Evolutionary conservation across 805 yeast species (phyloP).

Genomic region (Yamadazyma laniorum): DNA sequence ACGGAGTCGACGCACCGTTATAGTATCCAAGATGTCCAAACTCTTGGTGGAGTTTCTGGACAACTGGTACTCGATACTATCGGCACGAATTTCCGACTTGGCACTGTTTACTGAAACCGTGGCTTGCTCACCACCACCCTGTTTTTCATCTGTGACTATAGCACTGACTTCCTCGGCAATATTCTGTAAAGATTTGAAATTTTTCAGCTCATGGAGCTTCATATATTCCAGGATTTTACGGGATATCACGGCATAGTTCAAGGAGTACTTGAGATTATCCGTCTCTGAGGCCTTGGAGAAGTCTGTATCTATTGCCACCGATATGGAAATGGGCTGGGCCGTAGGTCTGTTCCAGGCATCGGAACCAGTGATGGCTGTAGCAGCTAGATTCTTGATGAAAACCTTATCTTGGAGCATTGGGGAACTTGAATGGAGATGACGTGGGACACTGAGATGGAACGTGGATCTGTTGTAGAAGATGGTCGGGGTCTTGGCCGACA

Average conservation of each 20-base stretch:
- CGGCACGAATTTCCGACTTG: slow-evolving; percentile 61
- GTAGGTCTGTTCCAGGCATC: slow-evolving; percentile 72
- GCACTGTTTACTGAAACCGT: slow-evolving; percentile 41
- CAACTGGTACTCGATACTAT: slow-evolving; percentile 42
- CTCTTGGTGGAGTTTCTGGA: slow-evolving; percentile 25
- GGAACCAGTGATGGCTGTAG: slow-evolving; percentile 63
- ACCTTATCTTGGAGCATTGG: slow-evolving; percentile 34
- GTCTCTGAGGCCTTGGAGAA: slow-evolving; percentile 71
- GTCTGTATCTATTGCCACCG: slow-evolving; percentile 61
- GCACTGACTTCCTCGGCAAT: slow-evolving; percentile 49
- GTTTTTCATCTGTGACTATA: slow-evolving; percentile 42
- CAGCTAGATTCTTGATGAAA: slow-evolving; percentile 55
- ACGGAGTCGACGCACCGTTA: slow-evolving; percentile 49
- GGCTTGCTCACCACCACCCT: slow-evolving; percentile 48
- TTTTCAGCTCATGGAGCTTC: slow-evolving; percentile 36
- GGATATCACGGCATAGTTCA: slow-evolving; percentile 85
- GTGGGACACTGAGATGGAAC: not conserved
- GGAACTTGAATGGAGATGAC: slow-evolving; percentile 12
- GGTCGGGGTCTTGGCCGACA: slow-evolving; percentile 13
- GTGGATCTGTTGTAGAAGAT: not conserved
- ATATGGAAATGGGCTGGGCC: slow-evolving; percentile 63
- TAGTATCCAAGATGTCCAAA: slow-evolving; percentile 18
- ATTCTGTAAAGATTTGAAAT: slow-evolving; percentile 42
- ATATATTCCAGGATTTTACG: slow-evolving; percentile 58
- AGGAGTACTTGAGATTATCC: slow-evolving; percentile 78